phyloP scores from a whole-genome alignment of 768 basidiomycete species.

The Phlebiopsis flavidoalba region DNA sequence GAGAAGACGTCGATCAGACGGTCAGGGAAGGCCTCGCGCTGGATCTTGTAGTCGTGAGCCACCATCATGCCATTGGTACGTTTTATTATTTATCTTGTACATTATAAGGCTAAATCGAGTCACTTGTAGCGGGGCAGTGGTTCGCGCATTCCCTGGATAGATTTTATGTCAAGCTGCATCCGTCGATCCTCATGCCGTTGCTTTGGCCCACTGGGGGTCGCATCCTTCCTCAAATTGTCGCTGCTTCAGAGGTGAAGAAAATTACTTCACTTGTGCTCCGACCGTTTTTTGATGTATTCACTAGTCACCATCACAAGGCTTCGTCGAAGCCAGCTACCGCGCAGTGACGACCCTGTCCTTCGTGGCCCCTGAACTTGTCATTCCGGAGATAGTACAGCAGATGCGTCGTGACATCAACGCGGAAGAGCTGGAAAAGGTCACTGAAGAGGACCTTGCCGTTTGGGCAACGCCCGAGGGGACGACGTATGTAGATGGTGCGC shows the following conservation, averaged over 20 bases:
- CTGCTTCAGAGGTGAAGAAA: constrained; percentile 42
- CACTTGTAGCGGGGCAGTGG: constrained; percentile 33
- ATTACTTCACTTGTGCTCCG: constrained; percentile 14
- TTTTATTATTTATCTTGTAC: background rate
- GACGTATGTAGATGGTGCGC: constrained; percentile 70
- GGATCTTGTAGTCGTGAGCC: constrained; percentile 60
- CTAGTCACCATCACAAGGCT: constrained; percentile 19
- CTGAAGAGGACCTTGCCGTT: constrained; percentile 71
- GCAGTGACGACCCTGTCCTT: constrained; percentile 77
- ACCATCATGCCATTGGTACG: constrained; percentile 58
- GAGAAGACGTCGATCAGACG: constrained; percentile 34
- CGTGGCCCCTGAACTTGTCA: constrained; percentile 61
- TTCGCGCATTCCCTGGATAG: constrained; percentile 70
- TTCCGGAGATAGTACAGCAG: constrained; percentile 69
- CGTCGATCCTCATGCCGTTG: constrained; percentile 61
- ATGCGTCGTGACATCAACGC: constrained; percentile 62
- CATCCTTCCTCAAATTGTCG: constrained; percentile 45
- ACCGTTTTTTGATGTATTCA: constrained; percentile 11
- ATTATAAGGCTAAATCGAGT: background rate
- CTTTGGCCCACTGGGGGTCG: constrained; percentile 44
- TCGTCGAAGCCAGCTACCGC: constrained; percentile 65
- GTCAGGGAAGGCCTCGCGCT: constrained; percentile 43
- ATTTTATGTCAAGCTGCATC: constrained; percentile 66
- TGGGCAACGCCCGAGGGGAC: constrained; percentile 86
- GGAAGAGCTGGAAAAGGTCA: constrained; percentile 52